Conservation (phyloP, 495 filamentous ascomycete species). For the Beverwykella pulmonaria region DNA sequence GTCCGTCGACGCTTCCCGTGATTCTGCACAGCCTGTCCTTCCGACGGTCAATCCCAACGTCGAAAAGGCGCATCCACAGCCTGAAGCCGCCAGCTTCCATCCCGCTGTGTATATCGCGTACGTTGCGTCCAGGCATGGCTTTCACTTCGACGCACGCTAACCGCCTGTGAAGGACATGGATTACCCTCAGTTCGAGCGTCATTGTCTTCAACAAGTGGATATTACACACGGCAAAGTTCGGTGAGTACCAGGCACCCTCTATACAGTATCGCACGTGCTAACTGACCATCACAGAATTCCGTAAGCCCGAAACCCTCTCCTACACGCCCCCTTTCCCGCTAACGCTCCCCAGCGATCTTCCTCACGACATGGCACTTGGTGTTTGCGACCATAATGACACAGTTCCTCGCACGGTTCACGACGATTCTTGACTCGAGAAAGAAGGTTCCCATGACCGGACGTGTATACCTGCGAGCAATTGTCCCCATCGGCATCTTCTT, state of each 20-base stretch:
- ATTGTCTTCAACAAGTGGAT: conserved; percentile 99
- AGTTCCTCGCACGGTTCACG: conserved; percentile 83
- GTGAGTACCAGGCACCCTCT: conserved; percentile 58
- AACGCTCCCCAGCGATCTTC: conserved; percentile 57
- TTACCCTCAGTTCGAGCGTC: conserved; percentile 83
- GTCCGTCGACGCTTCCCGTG: conserved; percentile 69
- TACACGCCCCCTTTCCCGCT: conserved; percentile 1
- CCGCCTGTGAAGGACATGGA: conserved; percentile 71
- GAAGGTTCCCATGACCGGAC: conserved; percentile 89
- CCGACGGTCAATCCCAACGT: conserved; percentile 75
- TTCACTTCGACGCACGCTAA: conserved; percentile 33
- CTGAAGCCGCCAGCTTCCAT: conserved; percentile 68
- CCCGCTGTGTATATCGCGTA: conserved; percentile 88
- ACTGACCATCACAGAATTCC: conserved; percentile 41
- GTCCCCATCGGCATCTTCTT: conserved; percentile 93
- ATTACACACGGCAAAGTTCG: conserved; percentile 77
- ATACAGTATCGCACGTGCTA: conserved; percentile 5
- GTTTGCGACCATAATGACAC: conserved; percentile 89
- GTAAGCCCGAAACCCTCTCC: conserved; percentile 35
- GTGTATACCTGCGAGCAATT: conserved; percentile 86
- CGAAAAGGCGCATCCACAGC: conserved; percentile 62
- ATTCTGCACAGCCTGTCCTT: conserved; percentile 62
- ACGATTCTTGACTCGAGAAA: conserved; percentile 85
- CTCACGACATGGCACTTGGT: conserved; percentile 91
- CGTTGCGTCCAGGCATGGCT: conserved; percentile 45